phyloP scores from a whole-genome alignment of 2,329 filamentous ascomycete genomes.

The Fusarium sacchari region DNA sequence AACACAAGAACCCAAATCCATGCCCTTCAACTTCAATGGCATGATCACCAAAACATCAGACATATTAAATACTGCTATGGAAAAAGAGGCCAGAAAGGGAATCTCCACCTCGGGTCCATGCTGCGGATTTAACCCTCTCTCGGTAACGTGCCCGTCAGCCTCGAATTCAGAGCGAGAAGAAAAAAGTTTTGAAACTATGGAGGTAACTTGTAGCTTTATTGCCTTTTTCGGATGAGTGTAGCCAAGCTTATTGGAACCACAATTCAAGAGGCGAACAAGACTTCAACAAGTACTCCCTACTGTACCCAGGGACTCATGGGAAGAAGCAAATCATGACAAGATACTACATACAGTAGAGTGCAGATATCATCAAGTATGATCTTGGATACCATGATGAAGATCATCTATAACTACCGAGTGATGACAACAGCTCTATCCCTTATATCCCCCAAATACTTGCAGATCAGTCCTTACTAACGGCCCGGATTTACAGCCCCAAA shows the following conservation, averaged over 20 bases:
- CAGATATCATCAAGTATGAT: not conserved
- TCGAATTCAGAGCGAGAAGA: slow-evolving; percentile 14
- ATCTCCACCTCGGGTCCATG: slow-evolving; percentile 28
- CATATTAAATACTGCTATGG: not conserved
- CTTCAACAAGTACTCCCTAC: too few relatives aligned
- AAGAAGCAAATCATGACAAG: not conserved
- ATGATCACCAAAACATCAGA: not conserved
- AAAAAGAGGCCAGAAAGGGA: not conserved
- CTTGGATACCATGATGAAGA: slow-evolving; percentile 15
- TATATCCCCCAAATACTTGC: not conserved
- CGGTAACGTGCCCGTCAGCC: slow-evolving; percentile 36
- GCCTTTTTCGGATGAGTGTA: slow-evolving; percentile 15
- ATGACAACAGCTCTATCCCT: not conserved
- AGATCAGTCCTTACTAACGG: slow-evolving; percentile 28
- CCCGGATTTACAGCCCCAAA: slow-evolving; percentile 28
- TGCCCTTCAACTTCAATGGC: not conserved
- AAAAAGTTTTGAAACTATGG: slow-evolving; percentile 20
- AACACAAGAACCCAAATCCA: slow-evolving; percentile 1
- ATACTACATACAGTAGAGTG: not conserved
- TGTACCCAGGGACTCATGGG: not conserved
- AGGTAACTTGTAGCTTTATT: slow-evolving; percentile 22
- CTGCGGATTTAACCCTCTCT: slow-evolving; percentile 2
- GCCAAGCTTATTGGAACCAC: slow-evolving; percentile 24
- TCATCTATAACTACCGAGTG: not conserved
- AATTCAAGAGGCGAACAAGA: slow-evolving; percentile 15